phyloP scores from a whole-genome alignment of 1,284 basidiomycete species.

The Austroboletus niveus region DNA sequence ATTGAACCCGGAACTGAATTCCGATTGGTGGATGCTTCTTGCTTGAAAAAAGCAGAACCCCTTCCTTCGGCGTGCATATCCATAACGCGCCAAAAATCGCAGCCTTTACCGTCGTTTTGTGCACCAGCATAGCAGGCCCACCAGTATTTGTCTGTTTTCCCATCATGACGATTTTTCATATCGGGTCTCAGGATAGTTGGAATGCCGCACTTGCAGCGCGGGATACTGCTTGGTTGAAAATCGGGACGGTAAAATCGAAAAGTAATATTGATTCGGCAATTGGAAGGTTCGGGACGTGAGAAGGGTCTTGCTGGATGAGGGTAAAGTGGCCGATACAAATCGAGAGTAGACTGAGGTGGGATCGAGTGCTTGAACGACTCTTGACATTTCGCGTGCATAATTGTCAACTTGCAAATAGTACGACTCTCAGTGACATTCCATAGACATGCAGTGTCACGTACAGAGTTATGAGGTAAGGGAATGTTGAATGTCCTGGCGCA shows the following conservation, averaged over 20 bases:
- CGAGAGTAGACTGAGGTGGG: slow-evolving; percentile 74
- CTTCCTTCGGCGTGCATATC: slow-evolving; percentile 75
- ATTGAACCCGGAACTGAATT: slow-evolving; percentile 24
- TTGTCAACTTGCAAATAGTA: slow-evolving; percentile 53
- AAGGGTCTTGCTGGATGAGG: slow-evolving; percentile 40
- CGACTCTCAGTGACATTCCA: neutral
- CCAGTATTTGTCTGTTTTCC: slow-evolving; percentile 65
- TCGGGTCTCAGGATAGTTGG: slow-evolving; percentile 78
- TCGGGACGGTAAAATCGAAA: slow-evolving; percentile 88
- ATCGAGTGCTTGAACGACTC: slow-evolving; percentile 86
- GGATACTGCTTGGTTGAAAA: slow-evolving; percentile 68
- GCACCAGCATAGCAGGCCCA: slow-evolving; percentile 85
- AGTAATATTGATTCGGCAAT: slow-evolving; percentile 84
- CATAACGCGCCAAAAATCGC: slow-evolving; percentile 78
- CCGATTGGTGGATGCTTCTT: slow-evolving; percentile 28
- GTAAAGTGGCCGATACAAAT: slow-evolving; percentile 68
- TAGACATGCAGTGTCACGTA: slow-evolving; percentile 35
- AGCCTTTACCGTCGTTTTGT: slow-evolving; percentile 83
- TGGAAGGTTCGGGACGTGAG: slow-evolving; percentile 48
- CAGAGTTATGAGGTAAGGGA: slow-evolving; percentile 81
- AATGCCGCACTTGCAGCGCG: slow-evolving; percentile 77
- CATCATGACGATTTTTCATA: slow-evolving; percentile 64
- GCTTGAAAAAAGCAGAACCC: slow-evolving; percentile 43
- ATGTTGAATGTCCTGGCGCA: slow-evolving; percentile 80
- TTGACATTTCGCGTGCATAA: slow-evolving; percentile 92